Percentiles rank a stretch among this genome's conserved stretches.
phyloP scores from a whole-genome alignment of 2,329 filamentous ascomycete genomes.

The Talaromyces sp. region DNA sequence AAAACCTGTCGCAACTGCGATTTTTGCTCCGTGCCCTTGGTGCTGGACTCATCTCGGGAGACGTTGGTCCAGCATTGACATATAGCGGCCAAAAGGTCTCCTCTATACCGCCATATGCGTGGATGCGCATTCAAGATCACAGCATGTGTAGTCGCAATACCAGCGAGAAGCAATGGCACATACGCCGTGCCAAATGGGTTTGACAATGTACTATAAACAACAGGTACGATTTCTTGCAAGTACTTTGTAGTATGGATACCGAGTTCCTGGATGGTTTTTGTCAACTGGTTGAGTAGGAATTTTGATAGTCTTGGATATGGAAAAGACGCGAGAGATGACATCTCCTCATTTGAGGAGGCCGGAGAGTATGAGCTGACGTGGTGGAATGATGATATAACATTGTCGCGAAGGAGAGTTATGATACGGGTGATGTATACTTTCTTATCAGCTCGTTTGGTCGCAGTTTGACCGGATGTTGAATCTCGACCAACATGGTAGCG shows the following conservation, averaged over 20 bases:
- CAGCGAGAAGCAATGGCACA: constrained; percentile 54
- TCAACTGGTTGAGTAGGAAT: constrained; percentile 36
- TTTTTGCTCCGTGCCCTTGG: constrained; percentile 24
- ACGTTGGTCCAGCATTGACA: constrained; percentile 63
- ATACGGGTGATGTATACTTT: constrained; percentile 28
- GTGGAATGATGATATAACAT: constrained; percentile 41
- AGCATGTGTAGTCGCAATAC: constrained; percentile 55
- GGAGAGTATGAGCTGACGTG: constrained; percentile 48
- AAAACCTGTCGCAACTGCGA: constrained; percentile 25
- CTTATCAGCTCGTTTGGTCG: constrained; percentile 24
- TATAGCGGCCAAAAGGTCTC: constrained; percentile 63
- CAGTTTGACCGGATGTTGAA: not conserved
- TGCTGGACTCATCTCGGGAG: constrained; percentile 34
- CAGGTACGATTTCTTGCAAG: constrained; percentile 63
- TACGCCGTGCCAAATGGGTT: constrained; percentile 65
- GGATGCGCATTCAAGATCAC: constrained; percentile 68
- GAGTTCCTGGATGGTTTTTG: constrained; percentile 31
- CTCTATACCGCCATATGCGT: constrained; percentile 61
- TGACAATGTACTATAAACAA: constrained; percentile 63
- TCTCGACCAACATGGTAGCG: constrained; percentile 34
- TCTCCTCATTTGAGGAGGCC: constrained; percentile 40
- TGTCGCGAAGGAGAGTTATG: constrained; percentile 33
- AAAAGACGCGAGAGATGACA: constrained; percentile 43
- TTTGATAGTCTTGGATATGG: constrained; percentile 51
- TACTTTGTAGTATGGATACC: constrained; percentile 41